Percentiles rank a stretch among this genome's conserved stretches.
Evolutionary conservation across 352 stramenopile genomes (phyloP).

Genomic region (Phytophthora ohioensis): DNA sequence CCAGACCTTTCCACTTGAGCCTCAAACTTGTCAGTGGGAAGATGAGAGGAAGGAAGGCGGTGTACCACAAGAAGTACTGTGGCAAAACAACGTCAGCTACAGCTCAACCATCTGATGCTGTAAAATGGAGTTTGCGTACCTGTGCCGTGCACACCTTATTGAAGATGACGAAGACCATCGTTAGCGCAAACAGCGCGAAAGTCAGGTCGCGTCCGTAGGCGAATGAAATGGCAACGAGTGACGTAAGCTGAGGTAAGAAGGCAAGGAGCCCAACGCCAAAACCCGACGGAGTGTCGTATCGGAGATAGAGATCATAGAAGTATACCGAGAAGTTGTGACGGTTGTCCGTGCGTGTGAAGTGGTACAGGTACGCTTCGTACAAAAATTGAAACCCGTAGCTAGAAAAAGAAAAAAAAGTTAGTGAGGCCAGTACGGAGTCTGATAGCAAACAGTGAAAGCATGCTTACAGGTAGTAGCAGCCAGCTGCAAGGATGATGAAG

Average conservation of each 20-base stretch:
- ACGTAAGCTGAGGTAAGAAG: constrained; percentile 87
- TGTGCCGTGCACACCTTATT: constrained; percentile 95
- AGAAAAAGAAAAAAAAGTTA: constrained; percentile 8
- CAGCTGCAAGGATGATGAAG: constrained; percentile 86
- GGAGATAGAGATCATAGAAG: constrained; percentile 99
- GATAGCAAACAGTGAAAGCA: not conserved
- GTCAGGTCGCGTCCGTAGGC: constrained; percentile 87
- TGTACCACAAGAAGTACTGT: constrained; percentile 99
- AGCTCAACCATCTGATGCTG: not conserved
- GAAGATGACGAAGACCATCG: constrained; percentile 99
- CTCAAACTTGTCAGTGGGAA: constrained; percentile 74
- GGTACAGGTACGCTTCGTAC: constrained; percentile 98
- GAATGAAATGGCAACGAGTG: constrained; percentile 78
- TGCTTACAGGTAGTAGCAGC: constrained; percentile 88
- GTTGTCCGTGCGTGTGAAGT: constrained; percentile 98
- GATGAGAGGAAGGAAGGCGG: constrained; percentile 91
- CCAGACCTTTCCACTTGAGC: constrained; percentile 69
- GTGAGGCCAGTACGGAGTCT: not conserved
- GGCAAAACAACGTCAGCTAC: constrained; percentile 44
- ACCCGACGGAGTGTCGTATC: constrained; percentile 83
- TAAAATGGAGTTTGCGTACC: constrained; percentile 42
- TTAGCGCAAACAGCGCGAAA: constrained; percentile 97
- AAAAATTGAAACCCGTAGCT: constrained; percentile 94
- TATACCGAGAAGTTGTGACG: constrained; percentile 99
- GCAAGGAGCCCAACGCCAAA: constrained; percentile 82